phyloP scores from a whole-genome alignment of 805 yeast genomes.

The Teunomyces gatunensis region DNA sequence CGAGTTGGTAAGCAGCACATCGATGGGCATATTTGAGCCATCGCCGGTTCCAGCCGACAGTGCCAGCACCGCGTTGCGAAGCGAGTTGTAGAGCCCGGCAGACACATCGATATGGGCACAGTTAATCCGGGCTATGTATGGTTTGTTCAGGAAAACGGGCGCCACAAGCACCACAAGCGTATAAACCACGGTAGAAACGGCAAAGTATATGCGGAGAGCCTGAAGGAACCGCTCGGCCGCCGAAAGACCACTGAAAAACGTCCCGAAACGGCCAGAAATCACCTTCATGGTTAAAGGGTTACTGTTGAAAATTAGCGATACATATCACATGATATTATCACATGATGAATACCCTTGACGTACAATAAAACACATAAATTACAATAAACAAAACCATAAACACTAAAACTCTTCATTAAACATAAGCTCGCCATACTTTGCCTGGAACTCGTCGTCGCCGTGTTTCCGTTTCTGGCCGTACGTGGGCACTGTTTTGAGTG shows the following conservation, averaged over 20 bases:
- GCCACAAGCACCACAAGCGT: conserved; percentile 23
- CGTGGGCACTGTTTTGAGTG: conserved; percentile 9
- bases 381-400: neutral
- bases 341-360: too few relatives aligned
- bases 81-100: conserved; percentile 47
- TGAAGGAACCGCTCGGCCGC: conserved; percentile 24
- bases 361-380: too few relatives aligned
- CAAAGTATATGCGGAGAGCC: conserved; percentile 20
- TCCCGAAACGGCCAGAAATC: too few relatives aligned
- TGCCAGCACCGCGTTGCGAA: conserved; percentile 30
- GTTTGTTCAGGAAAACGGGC: conserved; percentile 18
- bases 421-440: conserved; percentile 43
- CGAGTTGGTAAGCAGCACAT: conserved; percentile 44
- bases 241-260: conserved; percentile 13
- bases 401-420: conserved; percentile 48
- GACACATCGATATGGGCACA: conserved; percentile 55
- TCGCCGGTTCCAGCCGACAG: conserved; percentile 9
- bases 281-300: too few relatives aligned
- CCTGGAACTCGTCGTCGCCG: conserved; percentile 17
- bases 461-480: conserved; percentile 23
- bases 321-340: too few relatives aligned
- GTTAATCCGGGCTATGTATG: conserved; percentile 38
- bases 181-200: conserved; percentile 15
- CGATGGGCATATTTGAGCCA: conserved; percentile 20
- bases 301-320: too few relatives aligned